Evolutionary conservation across 2,329 filamentous ascomycete species (phyloP), one percentile per base, ranked within the genome.

Genomic region (Thielaviopsis populi): DNA sequence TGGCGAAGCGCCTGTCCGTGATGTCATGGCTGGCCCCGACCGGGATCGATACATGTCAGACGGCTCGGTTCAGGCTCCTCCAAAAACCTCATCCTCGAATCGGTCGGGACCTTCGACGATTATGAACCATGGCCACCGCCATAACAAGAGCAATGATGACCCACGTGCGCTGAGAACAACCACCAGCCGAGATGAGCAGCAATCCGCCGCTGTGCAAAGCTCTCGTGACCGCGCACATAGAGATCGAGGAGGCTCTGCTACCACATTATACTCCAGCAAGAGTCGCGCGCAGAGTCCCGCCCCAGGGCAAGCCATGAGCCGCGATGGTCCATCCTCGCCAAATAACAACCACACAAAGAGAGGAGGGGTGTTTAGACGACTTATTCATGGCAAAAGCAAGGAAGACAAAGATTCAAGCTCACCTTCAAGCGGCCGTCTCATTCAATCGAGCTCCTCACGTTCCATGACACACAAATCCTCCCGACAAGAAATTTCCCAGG

Each of bases 261-360:
- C 72, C 50, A 76, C 70, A 59, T 70, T 79, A 78, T 72, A 80
- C 76, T 68, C 71, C 68, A 72, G 76, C 59, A 75, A 75, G 67
- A 79, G 79, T 24, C 85, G 91, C 68, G 85, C 89, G 13, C 83
- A 88, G 66, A 95, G 91, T 73, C 90, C 91, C 30, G 89, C 89
- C 0, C 88, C 91, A 7, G 94, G 89, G 40, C 48, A 59, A 73
- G 78, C 82, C 50, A 82, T 81, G 69, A 89, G 86, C 70, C 61
- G 65, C 3, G 66, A 68, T 41, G 80, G 77, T 24, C 71, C 73
- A 76, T 68, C 70, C 17, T 66, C 64, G 15, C 64, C 64, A 24
- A 62, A 41, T 41, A 63, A 63, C 41, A 54, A 61, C 33, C 74
- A 74, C 61, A 70, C 71, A 76, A 74, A 62, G 50, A 46, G 58